These are phyloP conservation scores for Tremella mesenterica DNA, from an alignment of 768 basidiomycete genomes.

Conservation along the genomic window DNA sequence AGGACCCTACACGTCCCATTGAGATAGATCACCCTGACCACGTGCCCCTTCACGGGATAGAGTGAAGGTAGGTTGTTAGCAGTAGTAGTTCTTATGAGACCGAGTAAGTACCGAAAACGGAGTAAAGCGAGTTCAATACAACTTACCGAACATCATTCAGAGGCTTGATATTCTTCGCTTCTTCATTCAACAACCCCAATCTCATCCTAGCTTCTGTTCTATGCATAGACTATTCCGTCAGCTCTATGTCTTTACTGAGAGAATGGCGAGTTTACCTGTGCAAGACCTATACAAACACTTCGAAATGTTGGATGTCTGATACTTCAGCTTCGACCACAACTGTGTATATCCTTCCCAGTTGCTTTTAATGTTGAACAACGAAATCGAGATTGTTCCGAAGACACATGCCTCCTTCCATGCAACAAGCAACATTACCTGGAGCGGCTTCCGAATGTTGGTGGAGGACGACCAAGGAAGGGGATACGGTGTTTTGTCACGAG, in stretches of 20 bases:
- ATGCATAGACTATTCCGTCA: conserved; percentile 37
- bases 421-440: conserved; percentile 1
- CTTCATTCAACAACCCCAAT: conserved; percentile 37
- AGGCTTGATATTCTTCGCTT: conserved; percentile 40
- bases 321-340: background rate
- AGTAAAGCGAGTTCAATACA: background rate
- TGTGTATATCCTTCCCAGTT: background rate
- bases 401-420: background rate
- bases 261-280: conserved; percentile 30
- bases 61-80: no score
- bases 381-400: background rate
- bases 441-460: background rate
- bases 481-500: background rate
- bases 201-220: conserved; percentile 41
- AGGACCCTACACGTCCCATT: no score
- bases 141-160: conserved; percentile 42
- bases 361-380: background rate
- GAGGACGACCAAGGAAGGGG: background rate
- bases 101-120: background rate
- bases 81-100: no score
- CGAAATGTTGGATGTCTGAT: conserved; percentile 40
- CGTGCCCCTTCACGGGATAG: no score
- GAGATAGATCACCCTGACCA: no score
- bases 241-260: background rate
- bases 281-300: conserved; percentile 41